Percentiles rank a stretch among this genome's conserved stretches.
Evolutionary conservation across 495 filamentous ascomycete genomes (phyloP).

Genomic region (Lepidopterella palustris): DNA sequence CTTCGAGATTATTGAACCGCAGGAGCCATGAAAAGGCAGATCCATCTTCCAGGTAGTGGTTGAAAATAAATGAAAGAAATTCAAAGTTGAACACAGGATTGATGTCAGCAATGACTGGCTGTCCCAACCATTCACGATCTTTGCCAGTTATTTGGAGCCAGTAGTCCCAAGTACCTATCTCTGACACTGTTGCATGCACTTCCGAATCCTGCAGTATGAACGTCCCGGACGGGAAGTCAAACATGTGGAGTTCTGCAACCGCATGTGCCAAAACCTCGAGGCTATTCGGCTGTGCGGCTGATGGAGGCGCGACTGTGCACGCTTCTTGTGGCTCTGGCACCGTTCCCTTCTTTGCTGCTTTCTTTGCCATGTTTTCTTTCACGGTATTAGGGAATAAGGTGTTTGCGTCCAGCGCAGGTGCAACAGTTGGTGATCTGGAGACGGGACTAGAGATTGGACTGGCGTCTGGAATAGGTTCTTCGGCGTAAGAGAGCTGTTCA

Average conservation of each 20-base stretch:
- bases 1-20: conserved; percentile 75
- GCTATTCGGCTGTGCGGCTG: conserved; percentile 58
- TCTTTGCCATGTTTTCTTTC: conserved; percentile 25
- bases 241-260: conserved; percentile 80
- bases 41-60: conserved; percentile 82
- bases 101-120: conserved; percentile 76
- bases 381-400: conserved; percentile 26
- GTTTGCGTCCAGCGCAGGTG: conserved; percentile 18
- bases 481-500: conserved; percentile 72
- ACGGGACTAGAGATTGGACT: conserved; percentile 68
- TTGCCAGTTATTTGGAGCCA: conserved; percentile 82
- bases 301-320: conserved; percentile 50
- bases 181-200: conserved; percentile 72
- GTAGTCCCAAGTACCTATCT: conserved; percentile 88
- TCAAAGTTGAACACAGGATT: conserved; percentile 99
- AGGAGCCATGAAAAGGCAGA: conserved; percentile 94
- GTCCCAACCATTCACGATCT: conserved; percentile 82
- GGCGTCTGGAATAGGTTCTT: conserved; percentile 72
- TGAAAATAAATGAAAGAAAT: conserved; percentile 97
- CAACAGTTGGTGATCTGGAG: conserved; percentile 33
- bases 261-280: conserved; percentile 70
- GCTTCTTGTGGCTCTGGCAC: conserved; percentile 25
- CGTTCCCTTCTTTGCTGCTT: conserved; percentile 15
- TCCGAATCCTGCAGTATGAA: conserved; percentile 75
- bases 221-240: conserved; percentile 75